Conservation (phyloP, 257 asterid species). For the Solanum pinnatisectum region DNA sequence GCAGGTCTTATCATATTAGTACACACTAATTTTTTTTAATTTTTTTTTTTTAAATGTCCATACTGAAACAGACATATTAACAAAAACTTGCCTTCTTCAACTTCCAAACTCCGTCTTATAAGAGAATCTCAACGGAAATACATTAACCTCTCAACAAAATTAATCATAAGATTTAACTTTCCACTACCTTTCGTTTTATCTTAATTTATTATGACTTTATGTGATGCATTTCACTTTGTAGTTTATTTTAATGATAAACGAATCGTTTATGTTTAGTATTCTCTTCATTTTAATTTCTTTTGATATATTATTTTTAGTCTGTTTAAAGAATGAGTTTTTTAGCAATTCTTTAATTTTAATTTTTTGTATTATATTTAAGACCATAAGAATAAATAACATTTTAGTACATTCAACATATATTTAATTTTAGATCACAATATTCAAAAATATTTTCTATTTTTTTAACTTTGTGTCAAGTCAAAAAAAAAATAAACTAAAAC, state of each 20-base stretch:
- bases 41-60: neutral
- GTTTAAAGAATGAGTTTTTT: too few species aligned
- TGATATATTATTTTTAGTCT: neutral
- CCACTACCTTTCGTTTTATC: neutral
- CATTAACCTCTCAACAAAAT: neutral
- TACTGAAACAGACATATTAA: neutral
- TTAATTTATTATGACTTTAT: too few species aligned
- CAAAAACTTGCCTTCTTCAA: neutral
- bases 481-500: too few species aligned
- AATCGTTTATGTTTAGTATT: neutral
- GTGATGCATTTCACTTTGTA: neutral
- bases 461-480: neutral
- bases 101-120: neutral
- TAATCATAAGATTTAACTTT: neutral
- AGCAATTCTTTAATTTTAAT: neutral
- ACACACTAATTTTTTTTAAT: too few species aligned
- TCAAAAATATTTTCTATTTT: neutral
- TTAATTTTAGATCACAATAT: neutral
- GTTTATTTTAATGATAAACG: neutral
- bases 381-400: too few species aligned
- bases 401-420: neutral
- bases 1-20: neutral
- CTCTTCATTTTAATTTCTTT: neutral
- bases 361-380: neutral
- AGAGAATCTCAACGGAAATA: neutral